phyloP scores from a whole-genome alignment of 2,329 filamentous ascomycete species.

The Sphaceloma murrayae region DNA sequence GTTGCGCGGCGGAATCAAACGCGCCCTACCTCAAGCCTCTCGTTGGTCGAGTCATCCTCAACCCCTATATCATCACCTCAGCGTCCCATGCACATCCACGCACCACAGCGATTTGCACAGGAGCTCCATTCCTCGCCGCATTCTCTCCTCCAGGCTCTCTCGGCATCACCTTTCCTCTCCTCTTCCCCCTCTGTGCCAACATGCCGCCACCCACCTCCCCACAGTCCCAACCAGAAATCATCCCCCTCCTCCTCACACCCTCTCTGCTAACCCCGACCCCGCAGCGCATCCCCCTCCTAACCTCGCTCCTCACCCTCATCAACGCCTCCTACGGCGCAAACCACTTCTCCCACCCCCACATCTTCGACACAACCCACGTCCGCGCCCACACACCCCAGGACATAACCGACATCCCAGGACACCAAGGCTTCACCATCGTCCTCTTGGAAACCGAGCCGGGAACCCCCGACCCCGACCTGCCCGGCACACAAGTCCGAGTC shows the following conservation, averaged over 20 bases:
- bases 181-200: background rate
- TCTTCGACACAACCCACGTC: background rate
- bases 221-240: background rate
- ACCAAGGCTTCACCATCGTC: background rate
- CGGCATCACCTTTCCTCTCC: background rate
- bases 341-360: background rate
- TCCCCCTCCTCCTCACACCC: slow-evolving; percentile 3
- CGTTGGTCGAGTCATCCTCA: too few species aligned
- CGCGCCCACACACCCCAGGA: background rate
- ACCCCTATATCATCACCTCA: too few species aligned
- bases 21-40: background rate
- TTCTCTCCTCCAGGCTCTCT: background rate
- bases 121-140: background rate
- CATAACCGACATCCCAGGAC: background rate
- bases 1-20: too few species aligned
- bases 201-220: background rate
- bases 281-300: background rate
- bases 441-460: background rate
- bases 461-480: too few species aligned
- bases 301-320: background rate
- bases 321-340: background rate
- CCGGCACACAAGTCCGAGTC: background rate
- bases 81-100: background rate
- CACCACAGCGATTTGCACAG: background rate
- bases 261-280: background rate